Evolutionary conservation across 2,329 filamentous ascomycete genomes (phyloP), one percentile per base, ranked within the genome.

Genomic region (Parascedosporium putredinis): DNA sequence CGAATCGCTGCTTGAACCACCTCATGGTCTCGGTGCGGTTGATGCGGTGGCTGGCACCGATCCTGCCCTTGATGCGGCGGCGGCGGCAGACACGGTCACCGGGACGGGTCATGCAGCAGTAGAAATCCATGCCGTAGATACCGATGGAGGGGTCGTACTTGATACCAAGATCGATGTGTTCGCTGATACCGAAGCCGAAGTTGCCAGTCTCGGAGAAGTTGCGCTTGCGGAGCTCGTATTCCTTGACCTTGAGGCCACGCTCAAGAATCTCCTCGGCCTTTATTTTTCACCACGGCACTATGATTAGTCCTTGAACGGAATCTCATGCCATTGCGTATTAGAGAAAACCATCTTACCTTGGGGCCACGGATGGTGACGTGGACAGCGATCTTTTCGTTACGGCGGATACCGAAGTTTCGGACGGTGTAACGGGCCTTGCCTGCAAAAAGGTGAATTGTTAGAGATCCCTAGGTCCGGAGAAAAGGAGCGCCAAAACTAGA

Each of bases 51-150:
- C 74, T 79, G 67, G 86, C 70, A 68, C 93, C 93, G 68, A 98
- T 84, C 66, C 74, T 80, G 78, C 82, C 78, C 83, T 94, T 86
- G 76, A 78, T 83, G 67, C 91, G 88, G 71, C 91, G 86, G 69
- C 93, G 89, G 79, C 89, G 91, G 71, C 88, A 86, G 70, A 98
- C 88, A 71, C 93, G 90, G 83, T 95, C 90, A 78, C 93, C 93
- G 66, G 91, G 93, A 67, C 93, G 90, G 79, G 89, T 95, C 93
- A 98, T 98, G 88, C 91, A 97, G 87, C 85, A 90, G 86, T 96
- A 98, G 79, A 98, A 98, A 79, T 98, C 93, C 93, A 98, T 98
- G 72, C 93, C 90, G 81, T 95, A 96, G 73, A 96, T 96, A 84
- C 90, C 90, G 64, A 96, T 96, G 58, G 81, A 86, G 59, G 90